These are phyloP conservation scores for Ustilago hordei DNA, from an alignment of 1,284 basidiomycete species.

Conservation along the genomic window DNA sequence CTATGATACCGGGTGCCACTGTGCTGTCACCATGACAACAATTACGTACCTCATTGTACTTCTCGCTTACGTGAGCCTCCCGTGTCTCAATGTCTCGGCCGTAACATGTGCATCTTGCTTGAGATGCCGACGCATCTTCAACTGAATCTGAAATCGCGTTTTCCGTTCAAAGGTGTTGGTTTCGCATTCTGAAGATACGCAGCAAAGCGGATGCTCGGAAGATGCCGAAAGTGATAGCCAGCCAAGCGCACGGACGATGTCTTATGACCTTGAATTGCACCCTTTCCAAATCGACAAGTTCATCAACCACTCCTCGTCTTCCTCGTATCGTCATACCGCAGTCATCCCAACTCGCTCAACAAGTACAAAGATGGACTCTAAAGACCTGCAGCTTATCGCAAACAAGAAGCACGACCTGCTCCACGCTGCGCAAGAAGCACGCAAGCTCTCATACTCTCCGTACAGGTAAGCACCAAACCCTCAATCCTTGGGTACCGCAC, in stretches of 20 bases:
- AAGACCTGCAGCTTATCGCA: constrained; percentile 39
- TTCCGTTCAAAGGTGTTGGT: constrained; percentile 12
- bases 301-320: not conserved
- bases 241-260: constrained; percentile 14
- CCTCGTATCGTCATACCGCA: too few relatives aligned
- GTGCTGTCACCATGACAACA: too few relatives aligned
- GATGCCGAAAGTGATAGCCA: constrained; percentile 15
- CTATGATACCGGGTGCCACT: too few relatives aligned
- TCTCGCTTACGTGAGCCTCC: too few relatives aligned
- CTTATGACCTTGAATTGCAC: constrained; percentile 19
- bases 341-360: not conserved
- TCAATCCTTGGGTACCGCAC: not conserved
- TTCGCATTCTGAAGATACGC: not conserved
- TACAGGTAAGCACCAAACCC: constrained; percentile 53
- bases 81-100: too few relatives aligned
- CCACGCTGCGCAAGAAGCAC: constrained; percentile 56
- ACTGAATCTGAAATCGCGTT: not conserved
- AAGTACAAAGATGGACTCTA: constrained; percentile 33
- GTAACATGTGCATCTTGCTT: too few relatives aligned
- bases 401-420: constrained; percentile 54
- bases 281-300: not conserved
- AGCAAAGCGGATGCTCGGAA: constrained; percentile 28
- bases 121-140: too few relatives aligned
- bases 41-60: too few relatives aligned
- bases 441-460: constrained; percentile 62